phyloP scores from a whole-genome alignment of 2,329 filamentous ascomycete species.

The Botrytis deweyae region DNA sequence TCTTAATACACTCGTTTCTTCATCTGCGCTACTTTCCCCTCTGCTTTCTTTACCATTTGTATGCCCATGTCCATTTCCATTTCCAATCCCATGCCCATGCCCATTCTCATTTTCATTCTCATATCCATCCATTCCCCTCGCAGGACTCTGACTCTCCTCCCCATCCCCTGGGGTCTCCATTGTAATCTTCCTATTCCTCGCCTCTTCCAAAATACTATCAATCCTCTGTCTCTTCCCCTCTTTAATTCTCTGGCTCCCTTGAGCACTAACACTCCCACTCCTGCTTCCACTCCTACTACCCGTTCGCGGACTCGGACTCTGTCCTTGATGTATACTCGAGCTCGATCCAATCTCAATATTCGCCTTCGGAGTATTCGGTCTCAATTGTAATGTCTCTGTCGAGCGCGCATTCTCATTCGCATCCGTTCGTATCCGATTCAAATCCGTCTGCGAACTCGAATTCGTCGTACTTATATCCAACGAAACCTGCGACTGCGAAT shows the following conservation, averaged over 20 bases:
- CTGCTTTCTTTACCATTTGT: background rate
- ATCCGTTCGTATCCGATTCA: background rate
- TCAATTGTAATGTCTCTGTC: background rate
- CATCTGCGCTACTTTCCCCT: conserved; percentile 38
- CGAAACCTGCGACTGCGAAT: background rate
- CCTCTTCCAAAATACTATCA: conserved; percentile 33
- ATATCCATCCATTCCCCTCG: background rate
- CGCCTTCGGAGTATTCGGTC: background rate
- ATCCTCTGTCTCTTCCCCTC: conserved; percentile 22
- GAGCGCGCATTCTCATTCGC: background rate
- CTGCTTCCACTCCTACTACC: background rate
- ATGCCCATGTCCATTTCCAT: conserved; percentile 10
- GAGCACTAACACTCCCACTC: background rate
- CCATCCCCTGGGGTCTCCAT: background rate
- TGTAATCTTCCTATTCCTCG: conserved; percentile 28
- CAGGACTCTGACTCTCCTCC: background rate
- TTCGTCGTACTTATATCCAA: background rate
- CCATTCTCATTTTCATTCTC: conserved; percentile 8
- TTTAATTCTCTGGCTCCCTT: conserved; percentile 1
- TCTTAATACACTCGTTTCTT: conserved; percentile 43
- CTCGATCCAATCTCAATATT: background rate
- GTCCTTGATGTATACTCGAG: background rate
- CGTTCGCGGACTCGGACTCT: background rate
- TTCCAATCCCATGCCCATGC: too few species aligned
- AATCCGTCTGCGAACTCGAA: background rate